Evolutionary conservation across 176 grass and related monocot species (phyloP).

Genomic region (Hordeum marinum): DNA sequence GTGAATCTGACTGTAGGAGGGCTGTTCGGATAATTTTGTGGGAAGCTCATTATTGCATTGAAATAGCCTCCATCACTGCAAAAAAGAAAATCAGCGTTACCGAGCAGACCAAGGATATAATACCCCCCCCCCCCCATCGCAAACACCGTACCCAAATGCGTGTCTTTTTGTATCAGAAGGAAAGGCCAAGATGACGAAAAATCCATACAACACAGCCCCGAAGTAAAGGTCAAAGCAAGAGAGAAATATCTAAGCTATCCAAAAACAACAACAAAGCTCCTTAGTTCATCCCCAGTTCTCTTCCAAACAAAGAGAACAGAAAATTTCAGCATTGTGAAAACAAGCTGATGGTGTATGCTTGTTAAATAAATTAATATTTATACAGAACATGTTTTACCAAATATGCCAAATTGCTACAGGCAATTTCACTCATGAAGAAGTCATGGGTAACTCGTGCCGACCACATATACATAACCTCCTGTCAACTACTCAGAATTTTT

Average conservation of each 20-base stretch:
- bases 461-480: not conserved
- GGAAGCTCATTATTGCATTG: conserved; percentile 93
- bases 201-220: no score
- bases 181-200: not conserved
- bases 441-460: not conserved
- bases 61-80: conserved; percentile 91
- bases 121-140: no score
- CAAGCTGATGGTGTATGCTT: not conserved
- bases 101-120: not conserved
- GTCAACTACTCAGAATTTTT: not conserved
- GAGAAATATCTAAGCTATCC: not conserved
- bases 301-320: not conserved
- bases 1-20: conserved; percentile 93
- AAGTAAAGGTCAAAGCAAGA: not conserved
- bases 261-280: not conserved
- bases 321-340: conserved; percentile 15
- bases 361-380: not conserved
- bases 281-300: not conserved
- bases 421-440: not conserved
- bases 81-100: conserved; percentile 15
- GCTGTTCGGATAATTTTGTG: conserved; percentile 93
- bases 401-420: not conserved
- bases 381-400: not conserved
- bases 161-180: not conserved
- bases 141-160: not conserved